Conservation (phyloP, 495 filamentous ascomycete species). For the Penicillium silybi region DNA sequence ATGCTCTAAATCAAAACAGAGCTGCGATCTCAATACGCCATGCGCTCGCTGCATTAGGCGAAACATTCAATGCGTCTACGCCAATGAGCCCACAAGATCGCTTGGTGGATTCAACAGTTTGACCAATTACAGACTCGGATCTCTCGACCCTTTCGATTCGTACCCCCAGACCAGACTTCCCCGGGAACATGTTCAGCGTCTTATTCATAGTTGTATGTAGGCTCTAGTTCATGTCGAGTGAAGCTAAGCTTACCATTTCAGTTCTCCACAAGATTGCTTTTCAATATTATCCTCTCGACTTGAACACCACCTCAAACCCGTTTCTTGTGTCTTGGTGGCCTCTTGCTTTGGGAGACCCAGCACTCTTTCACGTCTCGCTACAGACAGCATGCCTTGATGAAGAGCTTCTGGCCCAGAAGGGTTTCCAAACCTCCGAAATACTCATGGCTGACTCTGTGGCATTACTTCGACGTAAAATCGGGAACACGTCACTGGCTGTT, state of each 20-base stretch:
- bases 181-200: constrained; percentile 39
- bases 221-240: not conserved
- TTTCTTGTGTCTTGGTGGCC: constrained; percentile 55
- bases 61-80: constrained; percentile 40
- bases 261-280: constrained; percentile 52
- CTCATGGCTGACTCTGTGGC: constrained; percentile 51
- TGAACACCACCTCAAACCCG: constrained; percentile 44
- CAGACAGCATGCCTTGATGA: constrained; percentile 53
- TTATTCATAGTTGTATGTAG: constrained; percentile 48
- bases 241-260: constrained; percentile 18
- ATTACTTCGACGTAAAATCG: constrained; percentile 42
- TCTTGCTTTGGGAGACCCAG: constrained; percentile 45
- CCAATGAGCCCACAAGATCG: constrained; percentile 29
- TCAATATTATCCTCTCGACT: constrained; percentile 51
- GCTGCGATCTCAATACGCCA: constrained; percentile 46
- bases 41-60: constrained; percentile 49
- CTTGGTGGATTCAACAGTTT: constrained; percentile 4
- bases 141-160: constrained; percentile 49
- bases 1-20: constrained; percentile 47
- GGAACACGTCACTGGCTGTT: constrained; percentile 38
- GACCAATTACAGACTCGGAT: constrained; percentile 19
- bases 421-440: constrained; percentile 44
- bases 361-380: constrained; percentile 50
- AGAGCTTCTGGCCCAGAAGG: constrained; percentile 43
- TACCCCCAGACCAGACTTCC: constrained; percentile 48